These are phyloP conservation scores for Zymoseptoria tritici DNA, from an alignment of 2,329 filamentous ascomycete species.

Conservation along the genomic window DNA sequence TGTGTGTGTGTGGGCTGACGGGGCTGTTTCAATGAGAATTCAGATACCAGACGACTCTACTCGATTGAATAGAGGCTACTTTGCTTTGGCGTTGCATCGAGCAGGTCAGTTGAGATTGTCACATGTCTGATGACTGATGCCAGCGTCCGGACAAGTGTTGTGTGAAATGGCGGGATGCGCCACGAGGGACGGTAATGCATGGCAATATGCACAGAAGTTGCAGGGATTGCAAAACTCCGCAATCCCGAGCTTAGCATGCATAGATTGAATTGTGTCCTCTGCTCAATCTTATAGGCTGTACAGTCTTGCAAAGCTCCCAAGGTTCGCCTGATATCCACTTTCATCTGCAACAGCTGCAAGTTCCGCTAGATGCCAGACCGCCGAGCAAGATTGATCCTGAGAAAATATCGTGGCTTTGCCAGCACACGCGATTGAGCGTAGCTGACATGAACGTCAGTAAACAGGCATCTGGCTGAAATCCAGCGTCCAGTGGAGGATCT, in stretches of 20 bases:
- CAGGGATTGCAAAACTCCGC: not conserved
- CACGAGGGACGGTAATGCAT: conserved; percentile 1
- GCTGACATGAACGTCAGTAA: not conserved
- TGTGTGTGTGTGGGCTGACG: not conserved
- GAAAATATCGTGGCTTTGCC: not conserved
- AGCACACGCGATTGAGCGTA: not conserved
- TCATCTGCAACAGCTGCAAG: not conserved
- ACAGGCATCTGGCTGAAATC: not conserved
- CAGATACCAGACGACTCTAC: not conserved
- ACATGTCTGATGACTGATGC: not conserved
- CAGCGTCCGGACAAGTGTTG: not conserved
- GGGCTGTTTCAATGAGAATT: not conserved
- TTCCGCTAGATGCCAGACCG: not conserved
- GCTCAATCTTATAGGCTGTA: not conserved
- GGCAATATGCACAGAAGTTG: conserved; percentile 4
- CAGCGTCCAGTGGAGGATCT: not conserved
- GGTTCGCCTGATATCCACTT: not conserved
- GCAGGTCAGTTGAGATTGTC: not conserved
- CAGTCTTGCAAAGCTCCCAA: not conserved
- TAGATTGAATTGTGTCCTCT: not conserved
- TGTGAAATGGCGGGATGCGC: not conserved
- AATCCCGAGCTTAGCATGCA: not conserved
- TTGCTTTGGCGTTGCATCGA: not conserved
- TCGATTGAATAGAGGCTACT: not conserved
- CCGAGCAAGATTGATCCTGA: not conserved